Evolutionary conservation across 495 filamentous ascomycete species (phyloP), one percentile per base, ranked within the genome.

Genomic region (Clohesyomyces aquaticus): DNA sequence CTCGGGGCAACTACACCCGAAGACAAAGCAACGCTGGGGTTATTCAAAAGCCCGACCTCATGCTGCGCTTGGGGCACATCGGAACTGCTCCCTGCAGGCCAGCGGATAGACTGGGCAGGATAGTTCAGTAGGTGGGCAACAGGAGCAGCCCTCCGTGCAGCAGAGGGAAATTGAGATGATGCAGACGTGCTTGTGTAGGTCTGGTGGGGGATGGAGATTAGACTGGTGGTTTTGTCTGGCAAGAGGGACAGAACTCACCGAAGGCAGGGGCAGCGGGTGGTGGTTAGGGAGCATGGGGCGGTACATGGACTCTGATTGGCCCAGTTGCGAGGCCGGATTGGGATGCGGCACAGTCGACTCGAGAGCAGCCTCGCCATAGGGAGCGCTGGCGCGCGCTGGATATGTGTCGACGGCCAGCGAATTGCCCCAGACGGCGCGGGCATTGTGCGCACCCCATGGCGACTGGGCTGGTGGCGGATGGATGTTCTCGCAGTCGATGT

Each of bases 101-200:
- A 38, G 26, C 27, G 28, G 23, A 42, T 22, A 9, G 32, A 21
- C 14, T 55, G 45, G 1, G 14, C 1, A 25, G 26, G 45, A 25
- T 26, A n/a, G 57, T 52, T 51, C 27, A 52, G 47, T 11, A 43
- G 26, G 18, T 51, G 57, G 9, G 45, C 57, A 16, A 60, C 57
- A 14, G 57, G 28, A 16, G 46, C 57, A n/a, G 46, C 32, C 3
- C 4, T 3, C 1, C 12, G 45, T 6, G 47, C 50, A 8, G 23
- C 11, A 16, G 38, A 42, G 32, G 22, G 21, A 35, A 27, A 62
- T 54, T 21, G 59, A 19, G 48, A 23, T 38, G 59, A 28, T 38
- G 23, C 35, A 9, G 46, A 29, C 23, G 50, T 18, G 3, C 19
- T 42, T n/a, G 35, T 6, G 32, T 25, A 47, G 52, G 45, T 49